Base-by-base conservation (phyloP, 768 basidiomycete genomes). In the Leccinum imitatum region DNA sequence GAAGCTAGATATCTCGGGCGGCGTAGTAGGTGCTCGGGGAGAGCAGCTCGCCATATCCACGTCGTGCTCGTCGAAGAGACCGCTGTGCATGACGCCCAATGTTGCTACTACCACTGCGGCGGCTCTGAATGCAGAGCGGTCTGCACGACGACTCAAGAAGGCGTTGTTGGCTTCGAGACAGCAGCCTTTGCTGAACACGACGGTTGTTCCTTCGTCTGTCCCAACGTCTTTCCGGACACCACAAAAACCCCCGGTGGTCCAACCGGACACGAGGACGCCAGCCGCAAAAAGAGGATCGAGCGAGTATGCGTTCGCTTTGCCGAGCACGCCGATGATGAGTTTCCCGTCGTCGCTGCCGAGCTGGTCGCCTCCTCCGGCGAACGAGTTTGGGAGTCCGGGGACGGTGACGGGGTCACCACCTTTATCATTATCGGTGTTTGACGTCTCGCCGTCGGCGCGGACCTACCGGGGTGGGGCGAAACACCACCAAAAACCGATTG, bases 121-220 rank as follows among this genome's bases (percentile, higher is more conserved):
- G 2, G 91, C 93, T 23, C 77, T 95, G 51, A 90, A 91, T 60
- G 87, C 90, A 0, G 93, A 94, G 72, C 80, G 89, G 31, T 83
- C 88, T 6, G 88, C 88, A 2, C 82, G 84, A 53, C 82, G 78
- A 60, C 78, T 94, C 57, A 93, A 93, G 73, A 78, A 78, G 5
- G 87, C 87, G 0, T 77, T 94, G 9, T 73, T 92, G 23, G 69
- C 77, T 6, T 79, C 79, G 1, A 82, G 91, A 35, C 80, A 79
- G 57, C 80, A 85, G 61, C 91, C 92, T 0, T 73, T 90, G 37
- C 72, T 93, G 44, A 93, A 90, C 67, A 82, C 75, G 6, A 82
- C 78, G 57, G 86, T 82, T 1, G 65, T 63, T 2, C 44, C 56
- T 27, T 59, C 63, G 3, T 37, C 57, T 3, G 44, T 54, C 65